These are phyloP conservation scores for Talaromyces sp. DNA, from an alignment of 2,329 filamentous ascomycete genomes.

Conservation along the genomic window DNA sequence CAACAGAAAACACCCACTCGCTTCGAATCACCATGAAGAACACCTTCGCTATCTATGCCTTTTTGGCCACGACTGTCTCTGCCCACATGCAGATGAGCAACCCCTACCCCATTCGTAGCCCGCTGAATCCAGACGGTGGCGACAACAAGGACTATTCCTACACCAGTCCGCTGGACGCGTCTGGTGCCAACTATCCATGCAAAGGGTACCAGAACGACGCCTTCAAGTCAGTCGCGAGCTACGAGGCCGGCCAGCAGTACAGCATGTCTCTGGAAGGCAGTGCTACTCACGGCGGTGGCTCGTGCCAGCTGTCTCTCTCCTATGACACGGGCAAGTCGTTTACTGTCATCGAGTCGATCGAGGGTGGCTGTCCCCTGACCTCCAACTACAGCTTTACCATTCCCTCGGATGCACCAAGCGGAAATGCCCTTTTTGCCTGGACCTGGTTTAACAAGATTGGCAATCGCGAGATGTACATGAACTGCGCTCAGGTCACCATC, in stretches of 20 bases:
- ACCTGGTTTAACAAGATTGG: constrained; percentile 71
- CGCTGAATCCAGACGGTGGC: constrained; percentile 40
- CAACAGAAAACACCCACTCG: neutral
- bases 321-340: constrained; percentile 67
- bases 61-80: constrained; percentile 28
- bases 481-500: constrained; percentile 68
- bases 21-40: constrained; percentile 24
- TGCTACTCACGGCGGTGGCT: constrained; percentile 63
- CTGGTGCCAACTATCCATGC: constrained; percentile 67
- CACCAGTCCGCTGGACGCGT: constrained; percentile 57
- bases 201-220: constrained; percentile 58
- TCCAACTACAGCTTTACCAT: constrained; percentile 61
- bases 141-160: constrained; percentile 61
- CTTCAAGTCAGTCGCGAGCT: constrained; percentile 55
- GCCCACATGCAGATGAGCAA: constrained; percentile 53
- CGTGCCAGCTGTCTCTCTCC: constrained; percentile 69
- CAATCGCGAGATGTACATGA: constrained; percentile 84
- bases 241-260: constrained; percentile 57
- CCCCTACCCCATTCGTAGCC: constrained; percentile 50
- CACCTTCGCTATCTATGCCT: constrained; percentile 20
- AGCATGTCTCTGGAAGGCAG: constrained; percentile 60
- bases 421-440: constrained; percentile 66
- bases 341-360: constrained; percentile 61
- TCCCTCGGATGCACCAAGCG: constrained; percentile 56
- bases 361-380: constrained; percentile 51